Conservation (phyloP, 257 asterid genomes). For the Fraxinus anomala region DNA sequence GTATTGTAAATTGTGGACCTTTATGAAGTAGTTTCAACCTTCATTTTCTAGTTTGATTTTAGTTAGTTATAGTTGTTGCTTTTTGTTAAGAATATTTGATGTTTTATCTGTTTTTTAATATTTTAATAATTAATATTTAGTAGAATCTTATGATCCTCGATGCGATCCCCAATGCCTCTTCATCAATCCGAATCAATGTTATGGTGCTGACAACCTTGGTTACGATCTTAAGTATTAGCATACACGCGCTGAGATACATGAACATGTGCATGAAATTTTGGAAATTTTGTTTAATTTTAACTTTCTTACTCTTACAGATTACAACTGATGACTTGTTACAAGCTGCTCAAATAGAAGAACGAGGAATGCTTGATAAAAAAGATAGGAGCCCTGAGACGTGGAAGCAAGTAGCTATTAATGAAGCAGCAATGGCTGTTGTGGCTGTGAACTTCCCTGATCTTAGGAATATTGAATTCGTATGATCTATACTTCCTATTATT, state of each 20-base stretch:
- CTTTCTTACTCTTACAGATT: conserved; percentile 52
- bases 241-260: background rate
- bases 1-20: background rate
- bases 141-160: background rate
- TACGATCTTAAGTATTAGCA: background rate
- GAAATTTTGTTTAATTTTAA: conserved; percentile 14
- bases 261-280: background rate
- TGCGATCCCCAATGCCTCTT: background rate
- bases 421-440: conserved; percentile 87
- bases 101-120: background rate
- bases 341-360: conserved; percentile 99
- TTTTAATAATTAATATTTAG: background rate
- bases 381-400: conserved; percentile 87
- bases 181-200: background rate
- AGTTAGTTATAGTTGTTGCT: background rate
- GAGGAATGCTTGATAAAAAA: conserved; percentile 84
- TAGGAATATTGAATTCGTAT: conserved; percentile 81
- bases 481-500: conserved; percentile 30
- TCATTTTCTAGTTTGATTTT: background rate
- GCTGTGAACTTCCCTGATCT: conserved; percentile 94
- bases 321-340: conserved; percentile 94
- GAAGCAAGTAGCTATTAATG: conserved; percentile 94
- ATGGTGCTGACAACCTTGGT: background rate
- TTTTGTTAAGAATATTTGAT: background rate
- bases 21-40: background rate